phyloP scores from a whole-genome alignment of 495 filamentous ascomycete species.

The Paragyromitra xinjiangensis region DNA sequence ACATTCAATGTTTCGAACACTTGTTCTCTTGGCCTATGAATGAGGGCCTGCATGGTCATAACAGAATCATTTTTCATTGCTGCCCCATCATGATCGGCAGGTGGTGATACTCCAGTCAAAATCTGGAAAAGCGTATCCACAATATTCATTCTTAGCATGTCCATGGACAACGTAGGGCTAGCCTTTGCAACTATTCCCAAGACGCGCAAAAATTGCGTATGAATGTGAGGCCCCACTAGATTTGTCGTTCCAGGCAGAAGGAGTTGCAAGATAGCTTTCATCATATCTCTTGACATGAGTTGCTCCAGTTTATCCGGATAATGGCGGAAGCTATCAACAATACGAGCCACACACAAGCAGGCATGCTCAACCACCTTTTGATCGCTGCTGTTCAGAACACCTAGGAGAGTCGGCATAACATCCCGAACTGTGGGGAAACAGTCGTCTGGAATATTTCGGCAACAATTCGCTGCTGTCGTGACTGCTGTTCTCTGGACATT shows the following conservation, averaged over 20 bases:
- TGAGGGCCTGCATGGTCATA: conserved; percentile 97
- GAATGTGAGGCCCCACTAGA: conserved; percentile 91
- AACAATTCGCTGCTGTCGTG: conserved; percentile 97
- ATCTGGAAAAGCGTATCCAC: conserved; percentile 99
- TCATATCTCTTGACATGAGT: conserved; percentile 83
- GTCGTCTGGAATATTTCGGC: conserved; percentile 92
- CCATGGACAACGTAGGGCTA: conserved; percentile 85
- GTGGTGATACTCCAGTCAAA: conserved; percentile 92
- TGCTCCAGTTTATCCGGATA: conserved; percentile 88
- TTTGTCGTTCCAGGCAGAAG: conserved; percentile 95
- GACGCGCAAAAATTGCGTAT: conserved; percentile 94
- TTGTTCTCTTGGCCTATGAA: conserved; percentile 95
- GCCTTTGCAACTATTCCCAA: conserved; percentile 86
- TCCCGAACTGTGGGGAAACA: conserved; percentile 86
- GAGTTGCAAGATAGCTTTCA: conserved; percentile 86
- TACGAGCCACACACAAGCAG: conserved; percentile 93
- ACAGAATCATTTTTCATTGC: conserved; percentile 91
- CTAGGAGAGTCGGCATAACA: conserved; percentile 93
- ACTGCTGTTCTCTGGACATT: conserved; percentile 96
- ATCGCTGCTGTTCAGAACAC: conserved; percentile 89
- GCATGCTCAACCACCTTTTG: conserved; percentile 97
- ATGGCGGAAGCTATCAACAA: conserved; percentile 94
- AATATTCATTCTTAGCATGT: conserved; percentile 94
- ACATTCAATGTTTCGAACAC: conserved; percentile 97
- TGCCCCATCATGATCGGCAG: conserved; percentile 81